A percentile compares a stretch with the other conserved stretches of the same genome.
Conservation (phyloP, 1,284 basidiomycete species). For the Trichosporon ovoides region DNA sequence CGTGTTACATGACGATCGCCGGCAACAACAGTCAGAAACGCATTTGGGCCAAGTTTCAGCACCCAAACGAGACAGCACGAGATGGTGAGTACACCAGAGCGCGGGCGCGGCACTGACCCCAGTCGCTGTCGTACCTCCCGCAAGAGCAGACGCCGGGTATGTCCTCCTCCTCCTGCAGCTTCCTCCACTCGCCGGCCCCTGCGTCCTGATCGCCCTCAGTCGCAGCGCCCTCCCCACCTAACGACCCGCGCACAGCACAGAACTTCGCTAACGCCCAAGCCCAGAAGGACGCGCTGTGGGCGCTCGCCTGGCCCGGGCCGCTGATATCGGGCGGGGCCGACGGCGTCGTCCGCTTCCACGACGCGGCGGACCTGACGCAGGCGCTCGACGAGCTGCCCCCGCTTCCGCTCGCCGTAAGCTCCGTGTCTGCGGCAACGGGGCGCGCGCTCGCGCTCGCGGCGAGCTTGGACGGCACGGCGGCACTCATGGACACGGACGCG, state of each 20-base stretch:
- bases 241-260: too few relatives aligned
- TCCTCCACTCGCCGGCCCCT: too few relatives aligned
- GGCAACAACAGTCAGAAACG: background rate
- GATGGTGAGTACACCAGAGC: slow-evolving; percentile 5
- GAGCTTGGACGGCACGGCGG: slow-evolving; percentile 72
- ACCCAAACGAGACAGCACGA: too few relatives aligned
- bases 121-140: slow-evolving; percentile 41
- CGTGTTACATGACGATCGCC: background rate
- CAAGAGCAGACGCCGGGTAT: slow-evolving; percentile 38
- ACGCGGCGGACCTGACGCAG: slow-evolving; percentile 55
- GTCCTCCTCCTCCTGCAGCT: slow-evolving; percentile 1
- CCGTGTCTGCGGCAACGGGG: slow-evolving; percentile 61
- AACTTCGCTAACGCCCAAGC: slow-evolving; percentile 17
- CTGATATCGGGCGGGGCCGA: slow-evolving; percentile 39
- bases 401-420: slow-evolving; percentile 69
- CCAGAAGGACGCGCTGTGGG: slow-evolving; percentile 39
- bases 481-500: slow-evolving; percentile 61
- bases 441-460: slow-evolving; percentile 66
- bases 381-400: slow-evolving; percentile 59
- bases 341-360: slow-evolving; percentile 39
- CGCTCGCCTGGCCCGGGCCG: slow-evolving; percentile 31
- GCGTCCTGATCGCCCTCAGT: too few relatives aligned
- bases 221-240: too few relatives aligned
- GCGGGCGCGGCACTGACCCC: slow-evolving; percentile 1
- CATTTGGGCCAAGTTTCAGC: too few relatives aligned